Percentiles rank a stretch among this genome's conserved stretches.
Conservation (phyloP, 768 basidiomycete species). For the Leucocoprinus leucothites region DNA sequence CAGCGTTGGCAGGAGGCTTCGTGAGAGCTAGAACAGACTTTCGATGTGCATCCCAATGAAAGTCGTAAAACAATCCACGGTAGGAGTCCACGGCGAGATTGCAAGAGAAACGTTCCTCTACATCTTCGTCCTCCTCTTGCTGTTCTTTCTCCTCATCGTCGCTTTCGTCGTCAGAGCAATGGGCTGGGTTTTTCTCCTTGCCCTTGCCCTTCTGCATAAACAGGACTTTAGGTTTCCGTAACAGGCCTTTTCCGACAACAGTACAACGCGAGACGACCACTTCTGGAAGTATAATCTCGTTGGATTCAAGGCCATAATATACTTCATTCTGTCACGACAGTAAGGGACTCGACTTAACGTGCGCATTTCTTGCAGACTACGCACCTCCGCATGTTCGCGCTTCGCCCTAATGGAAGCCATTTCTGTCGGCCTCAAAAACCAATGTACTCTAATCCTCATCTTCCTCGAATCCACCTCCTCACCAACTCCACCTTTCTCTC, state of each 20-base stretch:
- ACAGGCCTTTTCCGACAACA: constrained; percentile 32
- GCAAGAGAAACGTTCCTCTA: constrained; percentile 46
- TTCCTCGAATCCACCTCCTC: constrained; percentile 29
- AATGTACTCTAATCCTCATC: constrained; percentile 65
- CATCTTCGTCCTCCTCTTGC: constrained; percentile 22
- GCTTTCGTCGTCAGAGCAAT: constrained; percentile 13
- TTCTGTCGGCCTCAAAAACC: constrained; percentile 71
- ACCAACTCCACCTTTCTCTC: constrained; percentile 25
- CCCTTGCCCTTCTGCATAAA: constrained; percentile 3
- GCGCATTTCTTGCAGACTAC: constrained; percentile 17
- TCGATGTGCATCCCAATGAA: constrained; percentile 56
- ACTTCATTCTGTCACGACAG: constrained; percentile 78
- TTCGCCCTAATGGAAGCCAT: constrained; percentile 57
- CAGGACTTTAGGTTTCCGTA: not conserved
- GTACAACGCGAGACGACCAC: constrained; percentile 51
- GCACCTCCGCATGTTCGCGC: constrained; percentile 58
- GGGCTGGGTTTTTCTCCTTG: constrained; percentile 13
- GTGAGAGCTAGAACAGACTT: constrained; percentile 27
- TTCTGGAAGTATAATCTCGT: constrained; percentile 46
- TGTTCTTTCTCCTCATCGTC: constrained; percentile 16
- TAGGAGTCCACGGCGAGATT: constrained; percentile 53
- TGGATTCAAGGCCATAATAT: constrained; percentile 57
- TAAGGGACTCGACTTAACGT: too few relatives aligned
- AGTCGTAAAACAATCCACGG: constrained; percentile 59
- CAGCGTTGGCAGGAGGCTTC: constrained; percentile 15